Percentiles rank a stretch among this genome's conserved stretches.
phyloP scores from a whole-genome alignment of 2,329 filamentous ascomycete species.

The Claviceps fusiformis region DNA sequence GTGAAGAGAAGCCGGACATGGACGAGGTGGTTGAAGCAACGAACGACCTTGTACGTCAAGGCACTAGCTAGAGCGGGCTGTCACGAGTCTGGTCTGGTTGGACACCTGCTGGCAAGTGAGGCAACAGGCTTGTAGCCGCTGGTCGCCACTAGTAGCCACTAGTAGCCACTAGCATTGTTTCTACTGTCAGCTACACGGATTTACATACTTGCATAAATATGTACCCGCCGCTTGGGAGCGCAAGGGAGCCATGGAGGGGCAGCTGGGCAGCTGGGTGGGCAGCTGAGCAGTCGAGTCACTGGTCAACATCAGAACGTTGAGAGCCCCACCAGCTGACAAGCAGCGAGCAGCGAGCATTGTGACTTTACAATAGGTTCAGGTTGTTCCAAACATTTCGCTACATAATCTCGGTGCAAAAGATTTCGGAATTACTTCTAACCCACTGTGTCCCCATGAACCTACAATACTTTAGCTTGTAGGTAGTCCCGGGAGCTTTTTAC shows the following conservation, averaged over 20 bases:
- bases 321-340: no score
- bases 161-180: neutral
- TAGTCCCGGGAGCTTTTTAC: no score
- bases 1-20: neutral
- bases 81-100: neutral
- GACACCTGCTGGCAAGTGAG: neutral
- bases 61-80: neutral
- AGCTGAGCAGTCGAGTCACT: neutral
- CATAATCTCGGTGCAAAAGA: no score
- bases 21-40: neutral
- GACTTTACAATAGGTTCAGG: no score
- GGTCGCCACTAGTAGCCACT: neutral
- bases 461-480: no score
- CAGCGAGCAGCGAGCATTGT: no score
- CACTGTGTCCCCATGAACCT: no score
- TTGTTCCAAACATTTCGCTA: no score
- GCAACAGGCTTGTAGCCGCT: neutral
- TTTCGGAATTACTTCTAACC: no score
- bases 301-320: neutral
- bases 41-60: neutral
- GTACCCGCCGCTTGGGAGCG: neutral
- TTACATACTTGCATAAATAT: neutral
- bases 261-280: neutral
- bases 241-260: no score
- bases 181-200: neutral